Base-by-base conservation (phyloP, 83 land plant species). In the Diphasiastrum complanatum region DNA sequence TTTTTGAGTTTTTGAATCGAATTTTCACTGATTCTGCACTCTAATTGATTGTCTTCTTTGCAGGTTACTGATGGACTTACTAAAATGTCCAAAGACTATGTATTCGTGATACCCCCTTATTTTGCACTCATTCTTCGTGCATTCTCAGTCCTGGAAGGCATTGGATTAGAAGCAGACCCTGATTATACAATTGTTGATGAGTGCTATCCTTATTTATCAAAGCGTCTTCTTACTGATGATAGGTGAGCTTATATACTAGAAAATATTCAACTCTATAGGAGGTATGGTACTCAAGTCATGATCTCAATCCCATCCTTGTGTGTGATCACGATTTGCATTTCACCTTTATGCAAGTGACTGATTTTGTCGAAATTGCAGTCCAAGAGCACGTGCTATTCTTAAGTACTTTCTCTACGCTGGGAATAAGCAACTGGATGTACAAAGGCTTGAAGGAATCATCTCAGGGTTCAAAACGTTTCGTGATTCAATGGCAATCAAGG, bases 191-290 rank as follows among this genome's bases (percentile, higher is more conserved):
- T 78, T 33, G 59, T 75, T 19, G 38, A 66, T 30, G 81, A 67
- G 8, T 78, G 81, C 56, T 78, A 75, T 57, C 81, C 81, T 20
- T 78, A 78, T 61, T 25, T 75, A 12, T 54, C 76, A 28, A 78
- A 78, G 62, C 70, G 75, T 16, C 81, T 78, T 32, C 45, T 78
- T 14, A 78, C 81, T 31, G 79, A 78, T 70, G 81, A 78, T 79
- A 78, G 81, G 81, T 78, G 57, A 26, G 40, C 3, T 32, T n/a
- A n/a, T n/a, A n/a, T n/a, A n/a, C n/a, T n/a, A n/a, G 33, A 56
- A 56, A 19, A 56, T 33, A 12, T 29, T 8, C 27, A 49, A 49
- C 51, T 49, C 51, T 49, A 22, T 19, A 5, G n/a, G n/a, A n/a
- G n/a, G n/a, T 49, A 49, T 49, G 1, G 53, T n/a, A n/a, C 12